Evolutionary conservation across 2,329 filamentous ascomycete species (phyloP).

Genomic region (Huntiella moniliformis): DNA sequence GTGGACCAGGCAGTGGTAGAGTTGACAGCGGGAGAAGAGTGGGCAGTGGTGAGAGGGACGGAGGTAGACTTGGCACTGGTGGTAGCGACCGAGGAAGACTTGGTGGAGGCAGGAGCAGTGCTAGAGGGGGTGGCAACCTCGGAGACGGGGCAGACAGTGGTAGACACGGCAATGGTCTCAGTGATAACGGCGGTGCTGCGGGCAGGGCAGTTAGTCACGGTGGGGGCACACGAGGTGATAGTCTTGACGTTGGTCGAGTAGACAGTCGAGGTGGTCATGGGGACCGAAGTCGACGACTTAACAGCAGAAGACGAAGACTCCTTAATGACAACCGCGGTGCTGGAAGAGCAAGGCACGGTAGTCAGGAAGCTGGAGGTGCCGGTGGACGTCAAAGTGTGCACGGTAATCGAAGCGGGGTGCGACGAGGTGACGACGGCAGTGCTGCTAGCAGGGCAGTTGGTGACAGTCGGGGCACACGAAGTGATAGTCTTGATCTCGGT

Average conservation of each 20-base stretch:
- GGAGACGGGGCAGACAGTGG: constrained; percentile 13
- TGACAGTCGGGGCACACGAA: constrained; percentile 29
- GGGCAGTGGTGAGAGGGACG: not conserved
- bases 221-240: constrained; percentile 35
- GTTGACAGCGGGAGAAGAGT: not conserved
- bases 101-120: not conserved
- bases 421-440: constrained; percentile 22
- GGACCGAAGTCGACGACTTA: not conserved
- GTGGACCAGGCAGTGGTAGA: constrained; percentile 7
- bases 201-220: constrained; percentile 21
- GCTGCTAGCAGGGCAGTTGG: constrained; percentile 21
- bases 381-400: constrained; percentile 19
- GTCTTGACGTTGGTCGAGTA: constrained; percentile 26
- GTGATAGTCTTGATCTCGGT: constrained; percentile 33
- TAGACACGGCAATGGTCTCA: constrained; percentile 15
- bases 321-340: not conserved
- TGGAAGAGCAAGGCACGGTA: not conserved
- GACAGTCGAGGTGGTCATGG: constrained; percentile 16
- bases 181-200: constrained; percentile 21
- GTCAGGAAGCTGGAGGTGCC: not conserved
- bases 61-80: not conserved
- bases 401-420: constrained; percentile 24
- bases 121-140: not conserved
- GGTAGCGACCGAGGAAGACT: not conserved
- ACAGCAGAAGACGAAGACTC: not conserved